Evolutionary conservation across 73 alveolate species (phyloP).

Genomic region (Paramecium biaurelia): DNA sequence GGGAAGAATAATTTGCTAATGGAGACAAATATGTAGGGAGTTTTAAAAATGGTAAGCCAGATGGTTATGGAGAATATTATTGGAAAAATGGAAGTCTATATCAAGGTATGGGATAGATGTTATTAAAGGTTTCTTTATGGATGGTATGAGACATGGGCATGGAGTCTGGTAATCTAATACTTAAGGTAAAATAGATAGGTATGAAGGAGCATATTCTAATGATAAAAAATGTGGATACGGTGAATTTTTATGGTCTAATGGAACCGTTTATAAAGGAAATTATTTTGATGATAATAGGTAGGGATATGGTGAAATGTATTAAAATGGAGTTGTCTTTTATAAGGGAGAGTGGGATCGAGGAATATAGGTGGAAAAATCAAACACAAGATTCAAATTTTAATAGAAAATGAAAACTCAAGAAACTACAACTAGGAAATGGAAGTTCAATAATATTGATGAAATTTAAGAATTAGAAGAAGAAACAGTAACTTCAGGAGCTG

Average conservation of each 20-base stretch:
- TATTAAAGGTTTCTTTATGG: conserved; percentile 56
- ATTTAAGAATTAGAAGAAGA: not conserved
- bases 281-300: conserved; percentile 68
- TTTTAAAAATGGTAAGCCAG: conserved; percentile 70
- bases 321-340: not conserved
- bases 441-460: not conserved
- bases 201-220: conserved; percentile 70
- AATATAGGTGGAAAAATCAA: not conserved
- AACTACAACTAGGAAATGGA: not conserved
- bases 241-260: conserved; percentile 76
- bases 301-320: conserved; percentile 71
- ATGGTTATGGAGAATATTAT: conserved; percentile 75
- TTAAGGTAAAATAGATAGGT: not conserved
- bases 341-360: conserved; percentile 36
- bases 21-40: conserved; percentile 78
- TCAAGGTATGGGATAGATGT: conserved; percentile 33
- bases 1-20: conserved; percentile 65
- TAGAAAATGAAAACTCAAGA: not conserved
- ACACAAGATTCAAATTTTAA: not conserved
- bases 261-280: conserved; percentile 75
- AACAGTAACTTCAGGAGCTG: not conserved
- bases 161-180: conserved; percentile 66
- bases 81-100: conserved; percentile 77
- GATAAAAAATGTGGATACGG: conserved; percentile 88
- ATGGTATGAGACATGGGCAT: conserved; percentile 75